A percentile compares a stretch with the other conserved stretches of the same genome.
phyloP scores from a whole-genome alignment of 1,139 yeast genomes.

The Geotrichum europaeum region DNA sequence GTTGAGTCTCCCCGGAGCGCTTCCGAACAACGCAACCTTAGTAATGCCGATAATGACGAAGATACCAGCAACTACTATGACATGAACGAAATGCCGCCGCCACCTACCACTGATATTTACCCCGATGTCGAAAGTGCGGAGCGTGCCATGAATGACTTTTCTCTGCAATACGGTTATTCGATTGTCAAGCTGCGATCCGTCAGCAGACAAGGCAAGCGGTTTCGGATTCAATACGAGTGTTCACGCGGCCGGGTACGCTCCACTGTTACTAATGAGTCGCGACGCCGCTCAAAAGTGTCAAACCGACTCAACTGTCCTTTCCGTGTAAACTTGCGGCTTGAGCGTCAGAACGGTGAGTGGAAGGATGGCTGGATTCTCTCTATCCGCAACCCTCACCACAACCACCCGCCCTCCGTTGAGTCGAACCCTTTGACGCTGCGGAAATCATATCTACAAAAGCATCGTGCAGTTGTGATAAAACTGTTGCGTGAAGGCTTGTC shows the following conservation, averaged over 20 bases:
- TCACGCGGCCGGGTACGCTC: background rate
- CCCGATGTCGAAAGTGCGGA: slow-evolving; percentile 1
- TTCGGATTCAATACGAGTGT: background rate
- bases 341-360: background rate
- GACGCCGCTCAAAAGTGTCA: background rate
- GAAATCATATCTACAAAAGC: background rate
- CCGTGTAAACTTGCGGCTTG: background rate
- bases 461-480: background rate
- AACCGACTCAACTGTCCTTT: background rate
- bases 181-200: background rate
- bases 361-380: background rate
- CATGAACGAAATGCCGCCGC: background rate
- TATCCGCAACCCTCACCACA: background rate
- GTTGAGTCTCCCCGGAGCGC: background rate
- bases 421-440: background rate
- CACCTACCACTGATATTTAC: background rate
- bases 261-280: background rate
- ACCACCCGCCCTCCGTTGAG: background rate
- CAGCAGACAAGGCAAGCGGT: background rate
- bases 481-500: background rate
- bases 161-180: background rate
- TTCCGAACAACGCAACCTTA: background rate
- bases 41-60: background rate
- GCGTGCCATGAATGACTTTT: background rate
- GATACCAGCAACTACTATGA: background rate